phyloP scores from a whole-genome alignment of 2,329 filamentous ascomycete genomes.

The Cladosporium austrohemisphaericum region DNA sequence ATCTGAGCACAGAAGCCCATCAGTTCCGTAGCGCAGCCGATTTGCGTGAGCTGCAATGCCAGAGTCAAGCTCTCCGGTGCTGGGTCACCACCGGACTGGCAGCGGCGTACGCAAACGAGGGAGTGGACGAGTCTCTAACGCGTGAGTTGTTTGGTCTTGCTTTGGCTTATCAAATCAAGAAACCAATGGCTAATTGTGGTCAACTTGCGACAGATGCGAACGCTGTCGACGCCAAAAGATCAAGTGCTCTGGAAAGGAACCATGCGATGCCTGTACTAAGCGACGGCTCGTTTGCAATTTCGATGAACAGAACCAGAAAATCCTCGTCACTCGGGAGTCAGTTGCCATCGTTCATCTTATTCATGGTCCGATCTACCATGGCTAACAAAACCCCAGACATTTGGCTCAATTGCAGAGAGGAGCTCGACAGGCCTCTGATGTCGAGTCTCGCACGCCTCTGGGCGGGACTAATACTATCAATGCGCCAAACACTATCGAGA shows the following conservation, averaged over 20 bases:
- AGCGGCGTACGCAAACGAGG: slow-evolving; percentile 11
- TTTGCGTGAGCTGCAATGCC: background rate
- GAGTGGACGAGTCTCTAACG: slow-evolving; percentile 8
- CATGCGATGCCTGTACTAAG: slow-evolving; percentile 45
- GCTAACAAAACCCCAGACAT: slow-evolving; percentile 17
- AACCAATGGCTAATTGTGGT: background rate
- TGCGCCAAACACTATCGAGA: background rate
- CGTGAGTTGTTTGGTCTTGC: slow-evolving; percentile 1
- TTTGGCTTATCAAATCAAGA: background rate
- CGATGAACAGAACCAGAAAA: slow-evolving; percentile 47
- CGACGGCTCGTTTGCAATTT: slow-evolving; percentile 42
- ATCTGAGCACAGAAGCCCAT: background rate
- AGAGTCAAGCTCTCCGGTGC: background rate
- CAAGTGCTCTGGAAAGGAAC: slow-evolving; percentile 42
- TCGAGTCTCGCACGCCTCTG: slow-evolving; percentile 3
- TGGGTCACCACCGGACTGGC: slow-evolving; percentile 3
- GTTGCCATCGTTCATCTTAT: background rate
- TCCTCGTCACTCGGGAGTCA: slow-evolving; percentile 43
- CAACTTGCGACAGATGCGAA: slow-evolving; percentile 34
- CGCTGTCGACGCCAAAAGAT: slow-evolving; percentile 47
- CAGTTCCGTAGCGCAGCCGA: background rate
- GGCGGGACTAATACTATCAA: slow-evolving; percentile 1
- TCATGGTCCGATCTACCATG: background rate
- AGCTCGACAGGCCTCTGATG: slow-evolving; percentile 14
- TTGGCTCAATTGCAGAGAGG: slow-evolving; percentile 20